Evolutionary conservation across 306 rosid genomes (phyloP).

Genomic region (Castanea crenata): DNA sequence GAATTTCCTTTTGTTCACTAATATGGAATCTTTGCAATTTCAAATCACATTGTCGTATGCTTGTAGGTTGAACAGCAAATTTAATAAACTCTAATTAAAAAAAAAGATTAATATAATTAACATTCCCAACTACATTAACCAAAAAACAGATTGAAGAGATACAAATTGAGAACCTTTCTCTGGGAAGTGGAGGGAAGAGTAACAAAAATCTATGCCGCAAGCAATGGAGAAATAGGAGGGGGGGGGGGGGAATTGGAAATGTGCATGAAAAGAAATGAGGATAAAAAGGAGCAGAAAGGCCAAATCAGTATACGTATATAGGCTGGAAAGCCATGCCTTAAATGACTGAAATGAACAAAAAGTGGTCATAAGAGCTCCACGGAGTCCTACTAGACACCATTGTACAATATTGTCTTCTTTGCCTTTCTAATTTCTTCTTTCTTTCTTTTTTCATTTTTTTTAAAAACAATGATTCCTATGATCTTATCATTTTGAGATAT

Average conservation of each 20-base stretch:
- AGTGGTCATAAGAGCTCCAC: constrained; percentile 7
- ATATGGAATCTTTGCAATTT: no score
- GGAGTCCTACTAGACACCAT: neutral
- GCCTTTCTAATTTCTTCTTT: neutral
- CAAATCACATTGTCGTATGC: no score
- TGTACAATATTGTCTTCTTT: neutral
- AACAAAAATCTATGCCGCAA: neutral
- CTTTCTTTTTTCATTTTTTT: no score
- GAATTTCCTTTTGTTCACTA: no score
- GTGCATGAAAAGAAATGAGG: constrained; percentile 1
- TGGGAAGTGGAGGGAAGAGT: no score
- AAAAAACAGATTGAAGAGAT: no score
- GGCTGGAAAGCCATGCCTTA: constrained; percentile 1
- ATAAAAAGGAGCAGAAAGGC: neutral
- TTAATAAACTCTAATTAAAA: no score
- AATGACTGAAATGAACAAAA: neutral
- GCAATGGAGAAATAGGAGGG: neutral
- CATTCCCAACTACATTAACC: no score
- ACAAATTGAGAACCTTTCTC: no score
- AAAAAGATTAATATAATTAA: no score
- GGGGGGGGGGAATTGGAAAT: neutral
- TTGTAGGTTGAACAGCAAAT: no score
- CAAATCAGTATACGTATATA: neutral
- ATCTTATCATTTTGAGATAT: neutral
- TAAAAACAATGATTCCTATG: no score